These are phyloP conservation scores for Podosphaera fusca DNA, from an alignment of 2,329 filamentous ascomycete species.

Conservation along the genomic window DNA sequence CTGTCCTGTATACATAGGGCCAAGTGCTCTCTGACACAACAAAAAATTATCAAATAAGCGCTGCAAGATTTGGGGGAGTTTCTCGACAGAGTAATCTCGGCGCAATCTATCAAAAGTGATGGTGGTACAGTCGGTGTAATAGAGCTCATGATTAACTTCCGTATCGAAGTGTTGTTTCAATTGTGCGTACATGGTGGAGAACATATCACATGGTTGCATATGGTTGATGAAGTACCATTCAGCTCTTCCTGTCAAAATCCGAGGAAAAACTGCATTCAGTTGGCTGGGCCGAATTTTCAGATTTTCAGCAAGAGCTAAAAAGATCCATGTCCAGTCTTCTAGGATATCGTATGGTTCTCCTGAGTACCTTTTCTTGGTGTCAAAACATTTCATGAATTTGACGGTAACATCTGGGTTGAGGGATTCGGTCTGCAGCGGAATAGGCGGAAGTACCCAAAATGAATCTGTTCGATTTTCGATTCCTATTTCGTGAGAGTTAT, in stretches of 20 bases:
- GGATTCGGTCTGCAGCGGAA: neutral
- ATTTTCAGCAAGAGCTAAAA: neutral
- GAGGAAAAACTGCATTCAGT: neutral
- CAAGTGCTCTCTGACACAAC: neutral
- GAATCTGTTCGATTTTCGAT: neutral
- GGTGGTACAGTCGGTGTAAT: neutral
- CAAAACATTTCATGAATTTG: constrained; percentile 1
- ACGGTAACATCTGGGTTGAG: neutral
- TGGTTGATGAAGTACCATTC: neutral
- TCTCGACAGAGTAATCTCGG: neutral
- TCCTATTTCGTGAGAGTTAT: neutral
- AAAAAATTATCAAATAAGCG: neutral
- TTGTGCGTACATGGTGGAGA: neutral
- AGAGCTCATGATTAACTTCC: neutral
- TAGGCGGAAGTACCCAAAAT: neutral
- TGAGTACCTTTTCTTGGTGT: neutral
- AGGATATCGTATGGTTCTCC: neutral
- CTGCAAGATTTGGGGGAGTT: neutral
- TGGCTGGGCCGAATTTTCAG: neutral
- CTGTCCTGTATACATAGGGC: neutral
- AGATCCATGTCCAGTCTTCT: neutral
- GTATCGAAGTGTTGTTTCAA: neutral
- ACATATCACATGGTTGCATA: neutral
- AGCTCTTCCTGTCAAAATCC: neutral
- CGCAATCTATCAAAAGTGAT: neutral